Evolutionary conservation across 139 green algal species (phyloP), one percentile per base, ranked within the genome.

Genomic region (Zygnema cylindricum): DNA sequence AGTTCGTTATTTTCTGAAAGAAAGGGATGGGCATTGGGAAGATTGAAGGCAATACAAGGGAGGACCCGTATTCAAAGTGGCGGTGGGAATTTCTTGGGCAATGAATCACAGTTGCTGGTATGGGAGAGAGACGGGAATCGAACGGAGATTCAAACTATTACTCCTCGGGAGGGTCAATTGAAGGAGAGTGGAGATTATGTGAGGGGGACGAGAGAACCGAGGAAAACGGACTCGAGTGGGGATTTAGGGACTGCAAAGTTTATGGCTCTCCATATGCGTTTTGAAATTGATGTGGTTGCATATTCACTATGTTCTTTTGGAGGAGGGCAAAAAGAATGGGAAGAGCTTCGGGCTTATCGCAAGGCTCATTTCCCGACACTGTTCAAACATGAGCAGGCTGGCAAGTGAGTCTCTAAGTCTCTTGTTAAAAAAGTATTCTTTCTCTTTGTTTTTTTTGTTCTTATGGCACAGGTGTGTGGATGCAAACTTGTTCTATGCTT

Each of bases 241-340:
- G 3, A 79, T 41, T 43, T 41, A 11, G 71, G 71, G 16, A 43
- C 3, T 43, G 71, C 16, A 41, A 75, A 38, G 77, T 90, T 41
- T 40, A 1, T 90, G n/a, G 85, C 78, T 25, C 30, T 90, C 3
- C 85, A 90, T 71, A 33, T 90, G 32, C 85, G 85, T 43, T 90
- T 84, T 43, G 76, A 90, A 22, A 90, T 55, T 32, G 77, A 90
- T 89, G 77, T 88, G 76, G 76, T 89, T 1, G 85, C 85, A 38
- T 76, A 90, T 43, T 88, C 85, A 30, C 55, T 76, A 30, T 90
- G 85, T 40, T 76, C 32, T 1, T 90, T 77, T 40, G 85, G 85
- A 32, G 85, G 85, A 38, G 85, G 85, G 2, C 54, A 77, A n/a
- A 69, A 36, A 32, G 85, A 90, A 43, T 3, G 77, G 33, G 32